Percentiles rank a stretch among this genome's conserved stretches.
Evolutionary conservation across 768 basidiomycete genomes (phyloP).

Genomic region (Kondoa subrosea): DNA sequence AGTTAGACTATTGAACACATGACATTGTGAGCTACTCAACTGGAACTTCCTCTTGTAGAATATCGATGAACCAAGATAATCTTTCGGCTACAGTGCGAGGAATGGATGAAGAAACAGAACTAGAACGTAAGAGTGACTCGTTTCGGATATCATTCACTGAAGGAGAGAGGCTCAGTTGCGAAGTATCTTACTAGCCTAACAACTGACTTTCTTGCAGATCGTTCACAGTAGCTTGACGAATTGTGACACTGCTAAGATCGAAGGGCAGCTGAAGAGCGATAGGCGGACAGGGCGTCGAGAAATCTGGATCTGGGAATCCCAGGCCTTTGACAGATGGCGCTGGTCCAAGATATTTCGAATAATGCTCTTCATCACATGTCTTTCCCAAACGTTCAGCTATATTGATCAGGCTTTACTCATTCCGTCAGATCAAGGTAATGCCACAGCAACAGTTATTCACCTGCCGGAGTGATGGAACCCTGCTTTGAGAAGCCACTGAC

Average conservation of each 20-base stretch:
- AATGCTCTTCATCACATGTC: neutral
- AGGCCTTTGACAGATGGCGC: neutral
- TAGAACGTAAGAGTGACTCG: no score
- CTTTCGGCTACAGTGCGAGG: no score
- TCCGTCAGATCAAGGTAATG: neutral
- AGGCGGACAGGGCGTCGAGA: neutral
- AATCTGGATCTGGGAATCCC: neutral
- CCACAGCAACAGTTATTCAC: neutral
- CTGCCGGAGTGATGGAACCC: neutral
- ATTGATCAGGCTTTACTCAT: no score
- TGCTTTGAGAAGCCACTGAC: neutral
- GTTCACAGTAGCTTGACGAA: neutral
- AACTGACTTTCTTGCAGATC: neutral
- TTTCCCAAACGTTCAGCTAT: neutral
- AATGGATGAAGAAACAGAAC: no score
- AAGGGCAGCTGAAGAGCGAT: neutral
- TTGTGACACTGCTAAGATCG: neutral
- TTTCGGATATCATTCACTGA: no score
- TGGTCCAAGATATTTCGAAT: neutral
- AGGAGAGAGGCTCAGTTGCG: no score
- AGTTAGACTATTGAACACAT: no score
- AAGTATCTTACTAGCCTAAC: no score
- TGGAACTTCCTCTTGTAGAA: no score
- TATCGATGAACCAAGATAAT: no score
- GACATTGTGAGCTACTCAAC: no score